These are phyloP conservation scores for Geum urbanum DNA, from an alignment of 306 rosid genomes.

Conservation along the genomic window DNA sequence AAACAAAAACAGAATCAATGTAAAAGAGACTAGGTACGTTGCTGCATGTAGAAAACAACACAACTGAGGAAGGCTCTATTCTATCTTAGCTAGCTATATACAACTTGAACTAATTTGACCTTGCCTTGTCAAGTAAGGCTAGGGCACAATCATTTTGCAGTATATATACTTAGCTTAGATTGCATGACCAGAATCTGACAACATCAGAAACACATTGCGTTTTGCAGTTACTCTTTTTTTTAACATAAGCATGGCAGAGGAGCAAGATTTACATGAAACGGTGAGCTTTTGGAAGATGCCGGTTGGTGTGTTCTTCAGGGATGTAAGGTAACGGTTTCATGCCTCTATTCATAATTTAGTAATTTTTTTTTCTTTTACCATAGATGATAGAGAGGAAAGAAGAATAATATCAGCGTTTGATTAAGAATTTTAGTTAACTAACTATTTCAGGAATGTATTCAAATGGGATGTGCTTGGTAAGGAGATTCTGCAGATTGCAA, in stretches of 20 bases:
- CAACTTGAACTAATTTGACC: background rate
- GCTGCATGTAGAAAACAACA: background rate
- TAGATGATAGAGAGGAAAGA: background rate
- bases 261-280: slow-evolving; percentile 4
- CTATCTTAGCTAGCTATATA: background rate
- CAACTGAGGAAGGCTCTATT: slow-evolving; percentile 31
- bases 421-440: background rate
- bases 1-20: background rate
- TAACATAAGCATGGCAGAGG: slow-evolving; percentile 39
- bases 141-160: background rate
- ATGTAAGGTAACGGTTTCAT: slow-evolving; percentile 53
- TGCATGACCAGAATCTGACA: background rate
- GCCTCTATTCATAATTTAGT: background rate
- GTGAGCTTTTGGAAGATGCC: slow-evolving; percentile 55
- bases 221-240: background rate
- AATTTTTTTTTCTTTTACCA: background rate
- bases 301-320: slow-evolving; percentile 78
- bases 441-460: slow-evolving; percentile 54
- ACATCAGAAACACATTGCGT: background rate
- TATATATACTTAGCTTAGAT: background rate
- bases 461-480: slow-evolving; percentile 65
- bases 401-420: background rate
- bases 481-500: slow-evolving; percentile 79
- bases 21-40: background rate
- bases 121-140: background rate